A percentile compares a stretch with the other conserved stretches of the same genome.
Evolutionary conservation across 2,329 filamentous ascomycete species (phyloP).

Genomic region (Dactylellina haptotyla): DNA sequence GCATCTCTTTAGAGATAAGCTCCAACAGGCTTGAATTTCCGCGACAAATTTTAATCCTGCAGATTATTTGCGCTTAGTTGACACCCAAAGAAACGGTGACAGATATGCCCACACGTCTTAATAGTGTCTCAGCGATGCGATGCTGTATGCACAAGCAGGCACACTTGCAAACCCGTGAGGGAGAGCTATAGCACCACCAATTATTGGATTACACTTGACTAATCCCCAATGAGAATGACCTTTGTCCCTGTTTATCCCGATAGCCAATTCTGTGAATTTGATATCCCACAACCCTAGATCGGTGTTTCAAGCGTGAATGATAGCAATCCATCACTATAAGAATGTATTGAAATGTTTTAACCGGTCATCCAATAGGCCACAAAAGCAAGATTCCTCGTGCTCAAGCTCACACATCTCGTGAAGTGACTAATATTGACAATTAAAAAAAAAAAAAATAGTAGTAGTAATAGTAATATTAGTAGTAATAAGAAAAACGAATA

Average conservation of each 20-base stretch:
- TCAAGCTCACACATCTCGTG: conserved; percentile 19
- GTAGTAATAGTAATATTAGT: neutral
- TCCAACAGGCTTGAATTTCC: conserved; percentile 25
- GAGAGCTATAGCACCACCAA: conserved; percentile 48
- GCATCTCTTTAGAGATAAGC: conserved; percentile 31
- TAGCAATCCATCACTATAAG: conserved; percentile 52
- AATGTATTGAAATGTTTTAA: conserved; percentile 45
- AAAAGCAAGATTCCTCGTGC: conserved; percentile 28
- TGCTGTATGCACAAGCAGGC: conserved; percentile 27
- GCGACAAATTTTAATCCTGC: conserved; percentile 15
- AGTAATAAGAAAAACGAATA: conserved; percentile 9
- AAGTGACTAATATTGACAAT: conserved; percentile 12
- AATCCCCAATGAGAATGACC: conserved; percentile 45
- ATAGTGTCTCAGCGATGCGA: conserved; percentile 22
- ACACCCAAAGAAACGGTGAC: neutral
- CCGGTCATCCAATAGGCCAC: conserved; percentile 36
- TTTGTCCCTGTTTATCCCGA: conserved; percentile 43
- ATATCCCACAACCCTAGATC: conserved; percentile 42
- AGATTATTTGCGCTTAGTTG: neutral
- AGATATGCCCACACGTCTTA: conserved; percentile 15
- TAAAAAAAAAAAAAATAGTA: neutral
- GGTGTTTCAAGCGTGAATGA: conserved; percentile 40
- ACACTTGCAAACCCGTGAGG: conserved; percentile 19
- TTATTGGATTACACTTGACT: conserved; percentile 46
- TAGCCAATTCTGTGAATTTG: conserved; percentile 41